These are phyloP conservation scores for Dendrobium officinale DNA, from an alignment of 106 monocot genomes.

Conservation along the genomic window DNA sequence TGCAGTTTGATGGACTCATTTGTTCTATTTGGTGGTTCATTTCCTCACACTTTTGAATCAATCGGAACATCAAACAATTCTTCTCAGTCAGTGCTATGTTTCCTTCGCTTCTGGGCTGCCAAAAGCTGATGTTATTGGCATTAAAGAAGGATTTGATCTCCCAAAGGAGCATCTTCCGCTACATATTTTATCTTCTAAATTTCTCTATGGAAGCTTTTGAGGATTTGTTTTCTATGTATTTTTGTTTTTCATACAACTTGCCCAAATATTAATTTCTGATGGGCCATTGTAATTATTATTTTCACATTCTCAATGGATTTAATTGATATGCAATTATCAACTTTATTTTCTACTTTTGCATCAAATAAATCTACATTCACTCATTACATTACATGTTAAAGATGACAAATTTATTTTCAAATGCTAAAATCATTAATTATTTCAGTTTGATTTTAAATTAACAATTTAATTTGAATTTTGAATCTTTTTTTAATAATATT, in stretches of 20 bases:
- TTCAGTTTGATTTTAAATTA: too few relatives aligned
- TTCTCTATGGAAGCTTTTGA: not conserved
- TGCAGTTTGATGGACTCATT: slow-evolving; percentile 18
- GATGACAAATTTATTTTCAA: slow-evolving; percentile 34
- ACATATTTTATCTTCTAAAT: not conserved
- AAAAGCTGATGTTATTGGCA: slow-evolving; percentile 19
- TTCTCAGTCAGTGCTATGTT: slow-evolving; percentile 21
- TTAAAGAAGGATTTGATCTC: slow-evolving; percentile 24
- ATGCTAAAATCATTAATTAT: slow-evolving; percentile 22
- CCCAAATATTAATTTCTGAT: not conserved
- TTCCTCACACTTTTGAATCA: slow-evolving; percentile 29
- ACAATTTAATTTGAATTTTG: too few relatives aligned
- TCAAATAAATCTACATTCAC: slow-evolving; percentile 1
- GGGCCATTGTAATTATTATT: not conserved
- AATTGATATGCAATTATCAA: not conserved
- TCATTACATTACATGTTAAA: slow-evolving; percentile 56
- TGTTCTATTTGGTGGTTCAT: slow-evolving; percentile 59
- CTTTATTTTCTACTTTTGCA: slow-evolving; percentile 5
- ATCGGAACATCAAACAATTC: slow-evolving; percentile 24
- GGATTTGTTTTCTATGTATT: not conserved
- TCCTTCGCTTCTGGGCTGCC: slow-evolving; percentile 45
- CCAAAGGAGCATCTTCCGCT: slow-evolving; percentile 31
- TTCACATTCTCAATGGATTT: not conserved
- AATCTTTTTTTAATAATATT: too few relatives aligned
- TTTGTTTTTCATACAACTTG: not conserved